phyloP scores from a whole-genome alignment of 805 yeast species.

The Wickerhamiella cacticola region DNA sequence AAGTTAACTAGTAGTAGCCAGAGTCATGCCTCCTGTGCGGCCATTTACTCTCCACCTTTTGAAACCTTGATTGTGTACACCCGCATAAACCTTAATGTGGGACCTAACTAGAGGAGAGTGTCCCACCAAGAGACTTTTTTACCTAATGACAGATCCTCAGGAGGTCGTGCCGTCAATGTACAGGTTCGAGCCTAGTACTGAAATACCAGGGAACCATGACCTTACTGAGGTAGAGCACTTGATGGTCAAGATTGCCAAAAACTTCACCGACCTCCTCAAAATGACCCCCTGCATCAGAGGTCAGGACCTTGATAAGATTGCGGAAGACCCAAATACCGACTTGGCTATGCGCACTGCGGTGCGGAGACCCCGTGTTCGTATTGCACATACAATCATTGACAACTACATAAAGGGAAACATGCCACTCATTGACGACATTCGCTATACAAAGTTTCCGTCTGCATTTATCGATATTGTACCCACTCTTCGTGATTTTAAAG shows the following conservation, averaged over 20 bases:
- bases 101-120: no score
- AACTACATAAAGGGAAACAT: constrained; percentile 39
- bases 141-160: neutral
- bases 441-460: constrained; percentile 29
- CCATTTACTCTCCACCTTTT: no score
- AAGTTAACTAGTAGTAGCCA: no score
- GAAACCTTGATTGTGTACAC: no score
- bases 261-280: constrained; percentile 38
- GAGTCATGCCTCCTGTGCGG: no score
- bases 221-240: constrained; percentile 38
- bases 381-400: constrained; percentile 51
- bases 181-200: constrained; percentile 4
- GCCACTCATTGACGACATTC: constrained; percentile 45
- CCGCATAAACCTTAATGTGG: no score
- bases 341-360: constrained; percentile 40
- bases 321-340: constrained; percentile 25
- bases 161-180: neutral
- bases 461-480: constrained; percentile 6
- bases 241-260: constrained; percentile 40
- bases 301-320: constrained; percentile 31
- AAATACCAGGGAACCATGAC: constrained; percentile 1
- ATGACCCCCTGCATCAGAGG: constrained; percentile 43
- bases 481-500: constrained; percentile 16
- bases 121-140: neutral
- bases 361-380: constrained; percentile 40